Conservation (phyloP, 1,284 basidiomycete species). For the Trichosporon ovoides region DNA sequence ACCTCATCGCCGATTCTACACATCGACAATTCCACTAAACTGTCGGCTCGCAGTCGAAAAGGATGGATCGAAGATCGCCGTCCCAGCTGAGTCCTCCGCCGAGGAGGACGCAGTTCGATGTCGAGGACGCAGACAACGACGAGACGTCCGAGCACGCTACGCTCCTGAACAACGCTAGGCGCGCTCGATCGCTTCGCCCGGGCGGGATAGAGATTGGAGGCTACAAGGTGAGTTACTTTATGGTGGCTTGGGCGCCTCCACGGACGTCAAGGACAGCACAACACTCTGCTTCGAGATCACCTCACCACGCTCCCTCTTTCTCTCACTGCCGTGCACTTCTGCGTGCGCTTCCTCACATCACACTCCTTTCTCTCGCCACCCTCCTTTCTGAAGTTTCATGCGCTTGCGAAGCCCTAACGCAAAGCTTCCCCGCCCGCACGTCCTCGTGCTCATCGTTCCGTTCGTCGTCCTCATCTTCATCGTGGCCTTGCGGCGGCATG, state of each 20-base stretch:
- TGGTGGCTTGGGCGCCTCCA: too few relatives aligned
- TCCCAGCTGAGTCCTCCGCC: background rate
- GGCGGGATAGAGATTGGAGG: background rate
- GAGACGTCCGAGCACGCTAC: constrained; percentile 2
- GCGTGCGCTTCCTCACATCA: too few relatives aligned
- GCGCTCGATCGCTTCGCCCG: background rate
- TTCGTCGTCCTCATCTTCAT: constrained; percentile 6
- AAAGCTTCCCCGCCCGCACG: constrained; percentile 14
- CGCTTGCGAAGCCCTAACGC: background rate
- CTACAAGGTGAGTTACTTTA: background rate
- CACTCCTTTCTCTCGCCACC: too few relatives aligned
- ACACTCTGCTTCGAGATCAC: too few relatives aligned
- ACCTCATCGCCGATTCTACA: background rate
- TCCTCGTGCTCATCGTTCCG: constrained; percentile 7
- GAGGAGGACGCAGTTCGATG: background rate
- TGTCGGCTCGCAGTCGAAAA: too few relatives aligned
- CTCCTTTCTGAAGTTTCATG: too few relatives aligned
- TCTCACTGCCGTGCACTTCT: too few relatives aligned
- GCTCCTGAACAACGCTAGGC: background rate
- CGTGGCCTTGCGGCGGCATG: background rate
- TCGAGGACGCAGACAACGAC: background rate
- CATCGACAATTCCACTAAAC: background rate
- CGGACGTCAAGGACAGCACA: background rate
- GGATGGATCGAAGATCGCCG: background rate
- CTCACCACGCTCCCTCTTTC: too few relatives aligned